A percentile compares a stretch with the other conserved stretches of the same genome.
Evolutionary conservation across 2,329 filamentous ascomycete species (phyloP).

Genomic region (Fusarium duplospermum): DNA sequence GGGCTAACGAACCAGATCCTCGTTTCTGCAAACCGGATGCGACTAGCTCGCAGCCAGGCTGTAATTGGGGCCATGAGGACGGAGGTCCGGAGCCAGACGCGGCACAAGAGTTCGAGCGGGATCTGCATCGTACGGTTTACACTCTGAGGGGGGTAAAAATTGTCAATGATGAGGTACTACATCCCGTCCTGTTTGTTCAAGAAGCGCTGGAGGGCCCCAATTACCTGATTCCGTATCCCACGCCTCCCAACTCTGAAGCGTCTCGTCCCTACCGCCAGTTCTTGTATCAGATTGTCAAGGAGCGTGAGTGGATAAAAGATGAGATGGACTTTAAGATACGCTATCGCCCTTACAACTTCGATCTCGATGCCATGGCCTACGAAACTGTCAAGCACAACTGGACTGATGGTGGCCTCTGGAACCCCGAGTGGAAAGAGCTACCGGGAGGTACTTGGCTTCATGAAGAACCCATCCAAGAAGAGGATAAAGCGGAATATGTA

Average conservation of each 20-base stretch:
- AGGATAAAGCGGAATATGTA: not conserved
- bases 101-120: not conserved
- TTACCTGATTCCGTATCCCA: not conserved
- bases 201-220: not conserved
- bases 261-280: constrained; percentile 34
- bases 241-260: constrained; percentile 11
- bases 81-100: not conserved
- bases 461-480: not conserved
- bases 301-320: constrained; percentile 23
- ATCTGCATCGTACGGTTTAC: not conserved
- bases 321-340: not conserved
- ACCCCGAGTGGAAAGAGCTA: not conserved
- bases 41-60: not conserved
- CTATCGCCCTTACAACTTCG: not conserved
- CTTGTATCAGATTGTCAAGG: constrained; percentile 20
- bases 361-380: constrained; percentile 11
- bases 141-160: too few species aligned
- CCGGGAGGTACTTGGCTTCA: not conserved
- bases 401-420: not conserved
- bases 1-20: not conserved
- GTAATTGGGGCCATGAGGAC: constrained; percentile 8
- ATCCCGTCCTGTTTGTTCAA: not conserved
- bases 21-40: not conserved
- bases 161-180: too few species aligned
- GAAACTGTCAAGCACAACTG: constrained; percentile 21